A percentile compares a stretch with the other conserved stretches of the same genome.
These are phyloP conservation scores for Phytophthora kernoviae DNA, from an alignment of 352 stramenopile species.

Conservation along the genomic window DNA sequence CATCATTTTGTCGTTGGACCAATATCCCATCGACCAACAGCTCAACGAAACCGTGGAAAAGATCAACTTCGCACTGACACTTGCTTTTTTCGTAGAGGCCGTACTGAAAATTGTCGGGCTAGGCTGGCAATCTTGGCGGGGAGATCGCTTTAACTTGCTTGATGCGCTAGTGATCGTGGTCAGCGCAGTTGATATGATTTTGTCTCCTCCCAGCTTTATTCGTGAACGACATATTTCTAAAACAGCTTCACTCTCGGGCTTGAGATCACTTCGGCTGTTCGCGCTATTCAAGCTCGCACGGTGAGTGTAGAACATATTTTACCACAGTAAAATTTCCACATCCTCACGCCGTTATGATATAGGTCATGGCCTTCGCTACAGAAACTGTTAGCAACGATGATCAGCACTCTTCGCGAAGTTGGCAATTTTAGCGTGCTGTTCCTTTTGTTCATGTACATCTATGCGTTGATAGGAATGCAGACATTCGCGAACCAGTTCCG, in stretches of 20 bases:
- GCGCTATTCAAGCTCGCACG: slow-evolving; percentile 91
- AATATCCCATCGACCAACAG: slow-evolving; percentile 62
- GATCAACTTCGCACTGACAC: slow-evolving; percentile 64
- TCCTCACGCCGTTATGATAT: slow-evolving; percentile 15
- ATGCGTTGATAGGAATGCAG: slow-evolving; percentile 92
- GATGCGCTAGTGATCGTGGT: slow-evolving; percentile 66
- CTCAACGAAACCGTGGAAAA: slow-evolving; percentile 50
- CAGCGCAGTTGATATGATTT: slow-evolving; percentile 41
- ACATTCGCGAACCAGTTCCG: slow-evolving; percentile 92
- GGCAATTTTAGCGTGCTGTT: slow-evolving; percentile 93
- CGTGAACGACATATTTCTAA: slow-evolving; percentile 19
- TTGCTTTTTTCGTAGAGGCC: slow-evolving; percentile 58
- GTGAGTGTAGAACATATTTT: slow-evolving; percentile 52
- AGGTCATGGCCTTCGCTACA: slow-evolving; percentile 91
- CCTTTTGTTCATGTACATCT: slow-evolving; percentile 94
- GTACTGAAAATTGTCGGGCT: slow-evolving; percentile 81
- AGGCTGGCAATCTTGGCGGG: slow-evolving; percentile 52
- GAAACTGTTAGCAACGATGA: slow-evolving; percentile 91
- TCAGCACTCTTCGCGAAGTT: slow-evolving; percentile 89
- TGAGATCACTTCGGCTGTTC: slow-evolving; percentile 89
- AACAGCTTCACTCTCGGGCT: slow-evolving; percentile 61
- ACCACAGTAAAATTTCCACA: neutral
- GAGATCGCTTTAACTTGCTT: slow-evolving; percentile 83
- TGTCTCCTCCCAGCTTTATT: slow-evolving; percentile 53
- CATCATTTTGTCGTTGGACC: slow-evolving; percentile 79